Base-by-base conservation (phyloP, 2,329 filamentous ascomycete species). In the Reticulascus tulasneorum region DNA sequence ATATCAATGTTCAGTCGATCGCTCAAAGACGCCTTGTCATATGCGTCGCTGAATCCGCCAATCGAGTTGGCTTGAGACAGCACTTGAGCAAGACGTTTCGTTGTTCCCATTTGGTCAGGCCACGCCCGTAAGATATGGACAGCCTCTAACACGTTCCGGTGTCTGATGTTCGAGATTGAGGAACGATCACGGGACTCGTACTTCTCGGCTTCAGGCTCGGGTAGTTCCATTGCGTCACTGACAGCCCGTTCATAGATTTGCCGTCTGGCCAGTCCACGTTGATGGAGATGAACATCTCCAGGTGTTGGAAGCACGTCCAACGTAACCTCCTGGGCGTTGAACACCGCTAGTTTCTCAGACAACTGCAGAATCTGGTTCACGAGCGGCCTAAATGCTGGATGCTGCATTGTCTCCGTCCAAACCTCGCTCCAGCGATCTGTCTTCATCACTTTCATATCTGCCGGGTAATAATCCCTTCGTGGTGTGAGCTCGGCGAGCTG, bases 1-100 rank as follows among this genome's bases (percentile, higher is more conserved):
- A 68, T 32, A 18, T 72, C 48, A 1, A 57, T 38, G 6, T 52
- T 44, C 9, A 75, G 51, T 2, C 54, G 50, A 37, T 72, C 65
- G 7, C 51, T 61, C 0, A 75, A 40, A 2, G 64, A 51, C 6
- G 51, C 23, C 31, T 49, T 56, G 3, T 50, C 47, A 29, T 50
- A 58, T 3, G 15, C 7, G 3, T 48, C 40, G 7, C 46, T 44
- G 40, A 62, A 66, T 0, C 70, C 66, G 4, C 60, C 58, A 35
- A 74, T 57, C 15, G n/a, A 23, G 11, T 24, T 40, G 2, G 28
- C 29, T n/a, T 43, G 29, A 6, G 37, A 21, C 6, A 52, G 33
- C 9, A 29, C 29, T 9, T 40, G 8, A 6, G 46, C 37, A 6
- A 52, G 15, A 11, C 33, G 38, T 6, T 9, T 12, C 7, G 46